Conservation (phyloP, 1,284 basidiomycete species). For the Sphagnurus paluster region DNA sequence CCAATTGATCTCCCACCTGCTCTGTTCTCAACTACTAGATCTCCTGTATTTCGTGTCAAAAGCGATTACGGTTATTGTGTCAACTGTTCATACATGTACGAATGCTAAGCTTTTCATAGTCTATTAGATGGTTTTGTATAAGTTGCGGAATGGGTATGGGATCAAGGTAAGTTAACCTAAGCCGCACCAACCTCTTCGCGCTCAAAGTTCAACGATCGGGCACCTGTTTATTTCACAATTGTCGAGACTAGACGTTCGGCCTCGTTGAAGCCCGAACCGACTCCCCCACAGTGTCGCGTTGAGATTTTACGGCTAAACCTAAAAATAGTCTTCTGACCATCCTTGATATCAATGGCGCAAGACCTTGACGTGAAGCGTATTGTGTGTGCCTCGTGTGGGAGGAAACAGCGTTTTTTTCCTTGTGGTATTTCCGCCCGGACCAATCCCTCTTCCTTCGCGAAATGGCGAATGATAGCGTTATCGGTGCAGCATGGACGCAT, state of each 20-base stretch:
- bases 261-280: too few species aligned
- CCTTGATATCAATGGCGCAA: neutral
- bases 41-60: constrained; percentile 5
- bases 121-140: neutral
- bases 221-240: neutral
- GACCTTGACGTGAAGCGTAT: neutral
- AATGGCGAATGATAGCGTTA: constrained; percentile 13
- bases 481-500: neutral
- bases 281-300: neutral
- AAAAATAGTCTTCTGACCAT: neutral
- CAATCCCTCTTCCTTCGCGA: too few species aligned
- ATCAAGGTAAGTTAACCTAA: neutral
- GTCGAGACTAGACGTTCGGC: too few species aligned
- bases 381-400: neutral
- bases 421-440: too few species aligned
- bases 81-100: constrained; percentile 3
- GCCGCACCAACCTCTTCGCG: neutral
- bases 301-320: neutral
- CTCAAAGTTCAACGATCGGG: neutral
- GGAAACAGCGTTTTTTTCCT: too few species aligned
- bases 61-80: constrained; percentile 12
- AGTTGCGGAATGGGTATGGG: neutral
- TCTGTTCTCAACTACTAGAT: constrained; percentile 12
- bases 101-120: constrained; percentile 9
- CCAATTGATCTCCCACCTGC: constrained; percentile 42